Conservation (phyloP, 768 basidiomycete genomes). For the Lactarius indigo region DNA sequence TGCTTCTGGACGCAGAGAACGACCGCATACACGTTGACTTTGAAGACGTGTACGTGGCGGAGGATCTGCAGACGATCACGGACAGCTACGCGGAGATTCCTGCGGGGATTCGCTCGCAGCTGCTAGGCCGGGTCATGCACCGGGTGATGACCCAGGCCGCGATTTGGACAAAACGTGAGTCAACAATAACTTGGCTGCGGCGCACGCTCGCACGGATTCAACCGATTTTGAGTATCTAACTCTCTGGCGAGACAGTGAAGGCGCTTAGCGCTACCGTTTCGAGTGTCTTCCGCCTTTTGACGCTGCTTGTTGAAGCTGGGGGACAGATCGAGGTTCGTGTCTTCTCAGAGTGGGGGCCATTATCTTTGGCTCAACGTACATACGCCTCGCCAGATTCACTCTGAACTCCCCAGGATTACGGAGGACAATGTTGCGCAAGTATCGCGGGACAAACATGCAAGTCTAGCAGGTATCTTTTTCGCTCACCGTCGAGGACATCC, state of each 20-base stretch:
- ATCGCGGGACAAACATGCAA: conserved; percentile 16
- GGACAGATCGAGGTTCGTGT: conserved; percentile 18
- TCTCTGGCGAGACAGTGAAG: conserved; percentile 14
- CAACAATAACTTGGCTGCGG: neutral
- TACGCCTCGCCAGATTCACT: neutral
- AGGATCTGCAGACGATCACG: conserved; percentile 13
- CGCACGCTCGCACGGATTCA: neutral
- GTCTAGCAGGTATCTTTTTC: conserved; percentile 13
- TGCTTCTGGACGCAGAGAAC: conserved; percentile 14
- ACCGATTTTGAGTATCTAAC: neutral
- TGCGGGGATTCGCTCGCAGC: conserved; percentile 15
- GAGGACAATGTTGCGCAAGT: conserved; percentile 16
- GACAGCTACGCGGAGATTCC: conserved; percentile 20
- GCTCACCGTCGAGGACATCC: conserved; percentile 19
- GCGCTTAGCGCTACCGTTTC: conserved; percentile 10
- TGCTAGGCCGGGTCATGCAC: conserved; percentile 20
- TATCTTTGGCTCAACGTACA: neutral
- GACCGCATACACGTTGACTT: conserved; percentile 9
- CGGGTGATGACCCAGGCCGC: conserved; percentile 13
- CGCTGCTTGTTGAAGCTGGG: conserved; percentile 2
- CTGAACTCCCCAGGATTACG: conserved; percentile 13
- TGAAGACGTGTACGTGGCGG: conserved; percentile 11
- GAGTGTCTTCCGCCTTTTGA: conserved; percentile 16
- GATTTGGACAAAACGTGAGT: conserved; percentile 23
- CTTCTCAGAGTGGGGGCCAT: neutral